Evolutionary conservation across 2,329 filamentous ascomycete genomes (phyloP).

Genomic region (Podosphaera aphanis): DNA sequence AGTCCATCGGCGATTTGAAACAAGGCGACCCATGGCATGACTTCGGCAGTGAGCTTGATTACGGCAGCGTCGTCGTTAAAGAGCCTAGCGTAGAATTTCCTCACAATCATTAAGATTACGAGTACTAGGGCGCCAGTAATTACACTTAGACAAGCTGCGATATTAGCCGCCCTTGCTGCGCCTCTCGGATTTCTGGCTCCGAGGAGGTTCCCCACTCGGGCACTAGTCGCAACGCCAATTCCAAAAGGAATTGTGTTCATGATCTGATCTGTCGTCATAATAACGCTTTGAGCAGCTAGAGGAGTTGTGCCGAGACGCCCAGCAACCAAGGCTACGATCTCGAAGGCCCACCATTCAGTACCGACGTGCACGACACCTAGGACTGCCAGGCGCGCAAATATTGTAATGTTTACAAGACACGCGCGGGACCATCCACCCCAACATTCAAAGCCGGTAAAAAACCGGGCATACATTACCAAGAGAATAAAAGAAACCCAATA

Average conservation of each 20-base stretch:
- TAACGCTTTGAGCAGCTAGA: slow-evolving; percentile 63
- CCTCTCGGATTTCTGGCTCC: slow-evolving; percentile 42
- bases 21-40: slow-evolving; percentile 68
- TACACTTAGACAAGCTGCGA: slow-evolving; percentile 49
- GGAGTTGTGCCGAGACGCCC: slow-evolving; percentile 58
- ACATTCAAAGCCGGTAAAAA: slow-evolving; percentile 47
- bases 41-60: slow-evolving; percentile 45
- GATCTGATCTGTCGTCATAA: slow-evolving; percentile 74
- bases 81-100: slow-evolving; percentile 48
- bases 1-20: slow-evolving; percentile 81
- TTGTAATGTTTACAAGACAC: slow-evolving; percentile 40
- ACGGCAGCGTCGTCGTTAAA: slow-evolving; percentile 63
- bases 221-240: slow-evolving; percentile 57
- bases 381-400: slow-evolving; percentile 51
- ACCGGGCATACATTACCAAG: slow-evolving; percentile 48
- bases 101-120: slow-evolving; percentile 42
- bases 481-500: slow-evolving; percentile 71
- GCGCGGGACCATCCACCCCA: slow-evolving; percentile 53
- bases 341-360: slow-evolving; percentile 88
- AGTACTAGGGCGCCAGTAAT: slow-evolving; percentile 45
- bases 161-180: slow-evolving; percentile 50
- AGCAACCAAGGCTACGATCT: slow-evolving; percentile 66
- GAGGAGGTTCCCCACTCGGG: slow-evolving; percentile 57
- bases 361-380: slow-evolving; percentile 65
- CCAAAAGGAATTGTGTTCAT: slow-evolving; percentile 67